These are phyloP conservation scores for Blepharisma undulans DNA, from an alignment of 169 alveolate species.

Conservation along the genomic window DNA sequence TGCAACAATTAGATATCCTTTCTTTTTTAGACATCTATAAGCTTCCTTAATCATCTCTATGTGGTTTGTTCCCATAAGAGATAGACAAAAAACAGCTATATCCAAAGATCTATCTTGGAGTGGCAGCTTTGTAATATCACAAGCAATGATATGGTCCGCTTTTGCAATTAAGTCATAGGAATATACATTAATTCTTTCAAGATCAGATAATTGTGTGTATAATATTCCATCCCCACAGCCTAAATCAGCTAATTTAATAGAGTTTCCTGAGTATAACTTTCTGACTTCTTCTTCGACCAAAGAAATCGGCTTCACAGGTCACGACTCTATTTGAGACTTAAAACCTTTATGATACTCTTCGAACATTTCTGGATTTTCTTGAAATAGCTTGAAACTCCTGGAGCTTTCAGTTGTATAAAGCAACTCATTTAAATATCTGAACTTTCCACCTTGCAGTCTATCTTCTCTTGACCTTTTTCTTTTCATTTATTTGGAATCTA, in stretches of 20 bases:
- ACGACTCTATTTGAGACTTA: constrained; percentile 54
- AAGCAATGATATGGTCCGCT: constrained; percentile 48
- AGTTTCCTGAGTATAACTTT: not conserved
- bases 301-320: constrained; percentile 76
- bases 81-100: constrained; percentile 64
- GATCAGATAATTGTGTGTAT: constrained; percentile 47
- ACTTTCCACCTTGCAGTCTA: constrained; percentile 48
- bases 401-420: constrained; percentile 60
- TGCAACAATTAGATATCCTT: constrained; percentile 70
- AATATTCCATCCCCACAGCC: constrained; percentile 80
- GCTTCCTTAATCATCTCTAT: constrained; percentile 66
- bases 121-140: constrained; percentile 60
- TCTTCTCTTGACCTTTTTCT: constrained; percentile 15
- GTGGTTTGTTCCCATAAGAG: constrained; percentile 75
- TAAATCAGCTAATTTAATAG: constrained; percentile 64
- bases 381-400: constrained; percentile 52
- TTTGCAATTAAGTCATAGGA: constrained; percentile 68
- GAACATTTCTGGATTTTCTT: constrained; percentile 56
- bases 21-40: constrained; percentile 56
- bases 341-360: constrained; percentile 75
- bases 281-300: constrained; percentile 60
- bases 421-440: constrained; percentile 70
- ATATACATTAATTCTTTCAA: constrained; percentile 44
- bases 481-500: not conserved
- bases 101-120: constrained; percentile 48